phyloP scores from a whole-genome alignment of 805 yeast genomes.

The Schwanniomyces sp. region DNA sequence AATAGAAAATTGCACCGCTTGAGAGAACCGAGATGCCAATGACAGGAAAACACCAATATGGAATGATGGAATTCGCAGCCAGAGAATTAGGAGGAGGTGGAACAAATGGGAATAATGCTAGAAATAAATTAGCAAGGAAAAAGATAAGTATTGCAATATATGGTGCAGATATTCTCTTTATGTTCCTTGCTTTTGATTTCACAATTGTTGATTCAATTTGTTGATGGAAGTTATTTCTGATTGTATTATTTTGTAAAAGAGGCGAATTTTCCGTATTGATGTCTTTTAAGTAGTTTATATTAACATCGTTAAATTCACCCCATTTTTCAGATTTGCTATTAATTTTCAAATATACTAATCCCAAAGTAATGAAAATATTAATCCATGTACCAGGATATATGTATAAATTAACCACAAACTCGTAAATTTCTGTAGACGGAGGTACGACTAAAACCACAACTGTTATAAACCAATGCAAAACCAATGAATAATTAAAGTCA shows the following conservation, averaged over 20 bases:
- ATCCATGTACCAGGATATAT: slow-evolving; percentile 67
- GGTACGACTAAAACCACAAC: slow-evolving; percentile 54
- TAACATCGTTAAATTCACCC: slow-evolving; percentile 28
- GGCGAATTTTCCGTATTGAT: neutral
- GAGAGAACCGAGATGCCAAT: slow-evolving; percentile 49
- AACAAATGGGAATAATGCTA: slow-evolving; percentile 56
- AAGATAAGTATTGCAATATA: slow-evolving; percentile 34
- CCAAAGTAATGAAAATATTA: slow-evolving; percentile 50
- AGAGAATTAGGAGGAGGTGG: slow-evolving; percentile 45
- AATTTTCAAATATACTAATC: slow-evolving; percentile 51
- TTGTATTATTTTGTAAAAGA: neutral
- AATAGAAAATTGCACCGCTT: slow-evolving; percentile 37
- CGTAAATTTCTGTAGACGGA: slow-evolving; percentile 64
- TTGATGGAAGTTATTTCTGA: neutral
- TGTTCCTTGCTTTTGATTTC: neutral
- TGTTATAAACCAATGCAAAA: slow-evolving; percentile 57
- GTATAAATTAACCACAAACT: slow-evolving; percentile 60
- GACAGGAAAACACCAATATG: slow-evolving; percentile 59
- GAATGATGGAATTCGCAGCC: slow-evolving; percentile 31
- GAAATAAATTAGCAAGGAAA: slow-evolving; percentile 45
- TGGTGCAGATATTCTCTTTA: slow-evolving; percentile 24
- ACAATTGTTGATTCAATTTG: neutral
- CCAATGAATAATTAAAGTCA: slow-evolving; percentile 44
- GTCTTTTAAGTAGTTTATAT: neutral
- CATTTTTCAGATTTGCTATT: slow-evolving; percentile 38